Base-by-base conservation (phyloP, 176 grass and related monocot species). In the Carex scoparia region DNA sequence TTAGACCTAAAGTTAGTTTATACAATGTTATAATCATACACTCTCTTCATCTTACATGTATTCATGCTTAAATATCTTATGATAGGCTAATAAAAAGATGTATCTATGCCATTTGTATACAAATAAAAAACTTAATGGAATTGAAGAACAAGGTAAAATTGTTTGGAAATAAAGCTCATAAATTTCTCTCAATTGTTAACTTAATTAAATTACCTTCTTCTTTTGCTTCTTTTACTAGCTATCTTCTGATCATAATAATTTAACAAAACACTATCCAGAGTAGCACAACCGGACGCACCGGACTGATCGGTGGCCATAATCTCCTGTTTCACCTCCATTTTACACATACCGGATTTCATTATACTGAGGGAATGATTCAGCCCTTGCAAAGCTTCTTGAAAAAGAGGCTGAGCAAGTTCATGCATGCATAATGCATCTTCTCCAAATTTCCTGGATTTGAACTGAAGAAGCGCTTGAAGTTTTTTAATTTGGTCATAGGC, bases 281-380 rank as follows among this genome's bases (percentile, higher is more conserved):
- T 23, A 56, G 9, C 28, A 55, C 14, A 11, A 30, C 27, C 49
- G 5, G 49, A 28, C 3, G n/a, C 46, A 79, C 49, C 74, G 10
- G 74, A 54, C 28, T 55, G 23, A 23, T 23, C 74, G 16, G 4
- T 6, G 16, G 2, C 48, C 18, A 31, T 14, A 79, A 79, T 4
- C 74, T 79, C 74, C 16, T 48, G 44, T 57, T 79, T 79, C 23
- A 79, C n/a, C 74, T 79, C 74, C 44, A 56, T 79, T 79, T 57
- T 53, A 2, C 2, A 23, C 42, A 6, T 33, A 28, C 46, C 14
- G 1, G 74, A 79, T 79, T 58, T 79, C 74, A 79, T 79, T 13
- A 79, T 30, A 35, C 2, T 7, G 15, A 79, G 74, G 54, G 74
- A 48, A 33, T 79, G 46, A 55, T 79, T 79, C 48, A 79, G 10